A percentile compares a stretch with the other conserved stretches of the same genome.
Evolutionary conservation across 306 rosid genomes (phyloP).

Genomic region (Glycine tomentella): DNA sequence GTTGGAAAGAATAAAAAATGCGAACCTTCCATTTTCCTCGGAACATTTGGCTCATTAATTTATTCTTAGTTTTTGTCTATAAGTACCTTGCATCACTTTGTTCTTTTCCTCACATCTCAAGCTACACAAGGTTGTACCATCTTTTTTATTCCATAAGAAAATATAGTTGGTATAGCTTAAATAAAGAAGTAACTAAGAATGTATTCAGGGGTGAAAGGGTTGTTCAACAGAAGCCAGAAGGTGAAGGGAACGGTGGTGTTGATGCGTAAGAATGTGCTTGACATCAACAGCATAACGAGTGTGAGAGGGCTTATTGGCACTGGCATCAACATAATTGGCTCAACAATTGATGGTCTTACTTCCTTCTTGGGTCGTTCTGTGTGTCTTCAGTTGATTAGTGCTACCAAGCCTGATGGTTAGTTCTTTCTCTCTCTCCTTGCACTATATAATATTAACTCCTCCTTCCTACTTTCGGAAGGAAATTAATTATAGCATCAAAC

Average conservation of each 20-base stretch:
- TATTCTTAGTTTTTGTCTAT: no score
- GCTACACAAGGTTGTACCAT: no score
- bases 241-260: slow-evolving; percentile 46
- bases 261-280: slow-evolving; percentile 46
- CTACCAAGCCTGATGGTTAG: slow-evolving; percentile 20
- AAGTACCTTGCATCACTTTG: no score
- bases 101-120: no score
- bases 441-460: no score
- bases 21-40: background rate
- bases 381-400: slow-evolving; percentile 41
- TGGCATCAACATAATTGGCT: background rate
- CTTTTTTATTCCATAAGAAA: no score
- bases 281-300: slow-evolving; percentile 26
- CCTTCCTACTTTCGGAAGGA: no score
- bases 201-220: background rate
- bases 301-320: background rate
- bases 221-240: background rate
- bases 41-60: background rate
- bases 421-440: no score
- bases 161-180: no score
- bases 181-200: background rate
- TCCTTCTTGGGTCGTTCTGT: slow-evolving; percentile 15
- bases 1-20: background rate
- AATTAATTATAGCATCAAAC: no score
- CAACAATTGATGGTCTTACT: slow-evolving; percentile 9